These are phyloP conservation scores for Vaccinium macrocarpon DNA, from an alignment of 148 eudicot species.

Conservation along the genomic window DNA sequence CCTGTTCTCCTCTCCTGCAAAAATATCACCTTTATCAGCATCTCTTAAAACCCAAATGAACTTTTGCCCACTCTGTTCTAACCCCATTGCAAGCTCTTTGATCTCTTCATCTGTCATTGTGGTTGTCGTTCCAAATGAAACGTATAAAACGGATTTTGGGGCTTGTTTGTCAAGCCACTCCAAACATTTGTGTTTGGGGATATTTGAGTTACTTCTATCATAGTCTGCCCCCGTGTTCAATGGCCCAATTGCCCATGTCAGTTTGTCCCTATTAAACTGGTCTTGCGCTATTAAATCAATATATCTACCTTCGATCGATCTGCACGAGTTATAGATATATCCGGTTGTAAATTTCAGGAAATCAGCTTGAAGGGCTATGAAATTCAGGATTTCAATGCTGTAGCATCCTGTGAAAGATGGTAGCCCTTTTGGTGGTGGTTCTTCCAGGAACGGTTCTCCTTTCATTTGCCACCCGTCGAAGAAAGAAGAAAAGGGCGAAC, in stretches of 20 bases:
- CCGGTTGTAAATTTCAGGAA: slow-evolving; percentile 21
- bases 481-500: not conserved
- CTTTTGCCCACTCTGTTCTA: slow-evolving; percentile 16
- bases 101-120: slow-evolving; percentile 10
- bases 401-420: slow-evolving; percentile 22
- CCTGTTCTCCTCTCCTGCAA: not conserved
- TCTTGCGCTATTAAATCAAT: slow-evolving; percentile 25
- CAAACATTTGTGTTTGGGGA: slow-evolving; percentile 2
- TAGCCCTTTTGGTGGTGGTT: not conserved
- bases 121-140: slow-evolving; percentile 8
- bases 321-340: slow-evolving; percentile 31
- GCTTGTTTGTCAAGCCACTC: slow-evolving; percentile 19
- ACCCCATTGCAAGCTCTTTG: slow-evolving; percentile 17
- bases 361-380: slow-evolving; percentile 11
- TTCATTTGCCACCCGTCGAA: not conserved
- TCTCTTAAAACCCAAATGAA: slow-evolving; percentile 22
- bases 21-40: not conserved
- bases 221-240: not conserved
- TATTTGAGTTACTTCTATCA: not conserved
- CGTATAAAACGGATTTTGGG: not conserved
- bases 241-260: slow-evolving; percentile 23
- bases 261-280: slow-evolving; percentile 9
- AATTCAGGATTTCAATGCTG: slow-evolving; percentile 16
- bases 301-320: slow-evolving; percentile 28
- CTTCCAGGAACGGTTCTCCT: slow-evolving; percentile 16